Base-by-base conservation (phyloP, 1,284 basidiomycete species). In the Cryptococcus hybrid region DNA sequence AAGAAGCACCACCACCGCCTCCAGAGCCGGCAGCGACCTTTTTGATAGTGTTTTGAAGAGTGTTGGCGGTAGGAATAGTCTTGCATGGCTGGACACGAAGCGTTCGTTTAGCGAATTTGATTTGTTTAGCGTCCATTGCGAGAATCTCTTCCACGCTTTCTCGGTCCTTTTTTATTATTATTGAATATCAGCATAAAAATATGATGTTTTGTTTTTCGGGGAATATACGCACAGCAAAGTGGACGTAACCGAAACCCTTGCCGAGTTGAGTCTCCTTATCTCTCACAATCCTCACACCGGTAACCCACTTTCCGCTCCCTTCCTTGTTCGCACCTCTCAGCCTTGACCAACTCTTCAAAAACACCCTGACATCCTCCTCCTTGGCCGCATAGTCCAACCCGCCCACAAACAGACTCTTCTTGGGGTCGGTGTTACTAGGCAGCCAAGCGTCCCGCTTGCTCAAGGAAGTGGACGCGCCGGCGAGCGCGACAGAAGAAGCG, bases 171-270 rank as follows among this genome's bases (percentile, higher is more conserved):
- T 24, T n/a, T n/a, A n/a, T n/a, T n/a, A n/a, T n/a, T 34, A 30
- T 49, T 52, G 34, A 83, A 86, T 65, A 71, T 90, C 24, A 24
- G 24, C 24, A 24, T 24, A 24, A 42, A 40, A 40, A n/a, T 72
- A 47, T 46, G 15, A 47, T 18, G 9, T n/a, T 11, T 42, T 9
- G 40, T 7, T 24, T 12, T 47, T 15, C 13, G 34, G 34, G 42
- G 18, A 24, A 8, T n/a, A 8, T 50, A 84, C 87, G 69, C 74
- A 92, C 93, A 54, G 81, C 74, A 65, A 98, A 92, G 66, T 92
- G 87, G 8, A 98, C 87, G 74, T 98, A 98, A 8, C 88, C 94
- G 72, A 99, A 95, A 1, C 95, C 95, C 79, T 97, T 98, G n/a
- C 95, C 95, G 39, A 98, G 84, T 66, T 94, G 93, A 0, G 92